Evolutionary conservation across 1,284 basidiomycete species (phyloP), one percentile per base, ranked within the genome.

Genomic region (Marasmius fiardii): DNA sequence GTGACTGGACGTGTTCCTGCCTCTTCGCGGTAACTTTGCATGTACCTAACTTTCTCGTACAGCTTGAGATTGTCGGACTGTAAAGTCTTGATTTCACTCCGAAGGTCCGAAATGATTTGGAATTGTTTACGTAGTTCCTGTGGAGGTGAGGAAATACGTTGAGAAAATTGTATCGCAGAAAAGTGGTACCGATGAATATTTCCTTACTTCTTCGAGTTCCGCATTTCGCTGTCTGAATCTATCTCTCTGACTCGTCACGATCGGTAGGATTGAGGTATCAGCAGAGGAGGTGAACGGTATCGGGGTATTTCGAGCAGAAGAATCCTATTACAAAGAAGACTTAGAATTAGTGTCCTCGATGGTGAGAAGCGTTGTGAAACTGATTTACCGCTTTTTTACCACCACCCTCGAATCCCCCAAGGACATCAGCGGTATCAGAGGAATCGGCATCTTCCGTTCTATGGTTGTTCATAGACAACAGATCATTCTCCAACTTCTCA

Each of bases 11-110:
- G 77, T 58, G 67, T 71, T 26, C 81, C 74, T 14, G 77, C 67
- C 51, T 92, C 88, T 66, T 91, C 88, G 14, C 92, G 82, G 66
- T 97, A 97, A 60, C 89, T 92, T 69, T 96, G 93, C 86, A 96
- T 95, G 68, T 97, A 97, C 57, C 94, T 85, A 39, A 97, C 95
- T 74, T 96, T 98, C 73, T 97, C 95, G 70, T 97, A 97, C 54
- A 96, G 75, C 70, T 97, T 97, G 54, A 98, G 80, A 68, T 97
- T 97, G 70, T 97, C 95, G 0, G 86, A 81, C 71, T 97, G 94
- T 33, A 97, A 77, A 47, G 82, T 85, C 70, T 95, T 92, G 72
- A 94, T 86, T 72, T 97, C 95, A 24, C 85, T 76, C 11, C 93
- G 86, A 18, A 97, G 77, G 64, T 97, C 94, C 0, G 93, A 92